Conservation (phyloP, 495 filamentous ascomycete genomes). For the Penicillium psychrofluorescens region DNA sequence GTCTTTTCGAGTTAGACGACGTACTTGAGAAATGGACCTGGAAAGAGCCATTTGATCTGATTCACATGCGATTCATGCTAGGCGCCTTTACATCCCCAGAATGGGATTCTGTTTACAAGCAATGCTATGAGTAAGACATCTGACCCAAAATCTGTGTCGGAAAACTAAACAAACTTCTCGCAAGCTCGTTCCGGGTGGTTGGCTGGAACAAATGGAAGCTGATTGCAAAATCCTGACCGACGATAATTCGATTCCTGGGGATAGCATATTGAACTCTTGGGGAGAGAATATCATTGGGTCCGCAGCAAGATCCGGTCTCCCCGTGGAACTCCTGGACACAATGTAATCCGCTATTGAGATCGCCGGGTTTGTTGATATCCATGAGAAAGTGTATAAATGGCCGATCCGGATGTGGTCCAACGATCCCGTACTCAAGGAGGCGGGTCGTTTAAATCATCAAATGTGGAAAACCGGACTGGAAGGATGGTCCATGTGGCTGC, state of each 20-base stretch:
- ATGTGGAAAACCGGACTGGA: constrained; percentile 7
- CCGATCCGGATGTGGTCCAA: constrained; percentile 8
- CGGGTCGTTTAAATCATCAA: not conserved
- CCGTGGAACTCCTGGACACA: constrained; percentile 3
- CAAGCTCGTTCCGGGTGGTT: constrained; percentile 37
- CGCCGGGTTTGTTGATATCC: constrained; percentile 19
- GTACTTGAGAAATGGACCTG: constrained; percentile 21
- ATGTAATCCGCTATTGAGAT: constrained; percentile 13
- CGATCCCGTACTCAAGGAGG: constrained; percentile 3
- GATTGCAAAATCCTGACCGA: constrained; percentile 26
- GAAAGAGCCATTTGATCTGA: constrained; percentile 16
- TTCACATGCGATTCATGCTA: constrained; percentile 17
- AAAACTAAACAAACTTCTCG: constrained; percentile 6
- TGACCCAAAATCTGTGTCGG: no score
- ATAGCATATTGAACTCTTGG: constrained; percentile 13
- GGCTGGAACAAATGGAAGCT: constrained; percentile 45
- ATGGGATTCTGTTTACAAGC: constrained; percentile 17
- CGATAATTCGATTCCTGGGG: constrained; percentile 27
- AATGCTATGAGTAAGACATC: constrained; percentile 13
- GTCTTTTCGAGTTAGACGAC: constrained; percentile 23
- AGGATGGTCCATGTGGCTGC: constrained; percentile 8
- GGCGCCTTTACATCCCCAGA: constrained; percentile 15
- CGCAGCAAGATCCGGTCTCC: constrained; percentile 1
- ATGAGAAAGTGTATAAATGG: not conserved
- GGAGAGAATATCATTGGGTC: constrained; percentile 9